Conservation (phyloP, 2,329 filamentous ascomycete genomes). For the Orbilia oligospora region DNA sequence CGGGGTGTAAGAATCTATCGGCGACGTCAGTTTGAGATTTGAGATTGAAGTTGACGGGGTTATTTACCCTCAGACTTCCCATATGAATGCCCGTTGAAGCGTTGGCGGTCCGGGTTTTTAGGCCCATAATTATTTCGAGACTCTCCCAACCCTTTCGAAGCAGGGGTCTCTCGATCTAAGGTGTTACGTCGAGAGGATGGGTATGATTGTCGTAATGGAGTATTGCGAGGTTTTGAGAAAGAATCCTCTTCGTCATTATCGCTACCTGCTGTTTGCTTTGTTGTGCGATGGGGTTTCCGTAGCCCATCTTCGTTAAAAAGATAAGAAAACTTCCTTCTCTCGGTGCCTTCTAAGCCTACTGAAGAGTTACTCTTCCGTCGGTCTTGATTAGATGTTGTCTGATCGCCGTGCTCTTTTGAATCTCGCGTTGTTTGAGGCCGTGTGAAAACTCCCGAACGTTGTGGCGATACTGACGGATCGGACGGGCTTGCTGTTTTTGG, state of each 20-base stretch:
- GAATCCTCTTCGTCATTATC: slow-evolving; percentile 52
- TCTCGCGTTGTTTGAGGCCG: slow-evolving; percentile 33
- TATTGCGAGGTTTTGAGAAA: slow-evolving; percentile 28
- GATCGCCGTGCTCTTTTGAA: slow-evolving; percentile 29
- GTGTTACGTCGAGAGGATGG: slow-evolving; percentile 51
- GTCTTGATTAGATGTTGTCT: slow-evolving; percentile 25
- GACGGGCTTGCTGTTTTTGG: slow-evolving; percentile 21
- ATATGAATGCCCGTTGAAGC: slow-evolving; percentile 30
- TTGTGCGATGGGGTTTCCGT: slow-evolving; percentile 35
- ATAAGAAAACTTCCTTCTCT: slow-evolving; percentile 57
- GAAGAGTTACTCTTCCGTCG: slow-evolving; percentile 45
- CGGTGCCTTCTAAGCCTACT: slow-evolving; percentile 32
- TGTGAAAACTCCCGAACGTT: slow-evolving; percentile 25
- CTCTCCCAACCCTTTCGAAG: slow-evolving; percentile 17
- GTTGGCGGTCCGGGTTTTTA: slow-evolving; percentile 32
- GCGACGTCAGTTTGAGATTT: slow-evolving; percentile 1
- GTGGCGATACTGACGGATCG: slow-evolving; percentile 37
- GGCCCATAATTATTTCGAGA: slow-evolving; percentile 5
- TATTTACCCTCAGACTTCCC: slow-evolving; percentile 40
- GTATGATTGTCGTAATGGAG: slow-evolving; percentile 42
- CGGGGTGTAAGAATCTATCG: slow-evolving; percentile 19
- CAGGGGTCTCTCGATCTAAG: slow-evolving; percentile 32
- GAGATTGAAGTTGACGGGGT: neutral
- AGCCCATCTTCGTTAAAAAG: slow-evolving; percentile 56
- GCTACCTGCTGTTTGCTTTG: slow-evolving; percentile 37